A percentile compares a stretch with the other conserved stretches of the same genome.
Conservation (phyloP, 2,329 filamentous ascomycete species). For the Mariannaea sp. region DNA sequence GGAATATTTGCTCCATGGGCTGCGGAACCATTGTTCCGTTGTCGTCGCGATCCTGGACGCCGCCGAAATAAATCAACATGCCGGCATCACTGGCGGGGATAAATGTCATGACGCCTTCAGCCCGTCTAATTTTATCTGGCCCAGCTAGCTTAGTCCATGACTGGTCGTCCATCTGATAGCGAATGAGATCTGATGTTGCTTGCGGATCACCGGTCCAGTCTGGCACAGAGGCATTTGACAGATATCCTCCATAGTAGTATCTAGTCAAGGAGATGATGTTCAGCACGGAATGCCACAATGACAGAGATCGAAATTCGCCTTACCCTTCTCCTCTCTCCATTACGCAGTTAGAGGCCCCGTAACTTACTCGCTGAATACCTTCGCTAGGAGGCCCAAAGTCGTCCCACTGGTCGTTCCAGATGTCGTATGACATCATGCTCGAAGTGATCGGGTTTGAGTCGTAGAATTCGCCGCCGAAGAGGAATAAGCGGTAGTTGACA, state of each 20-base stretch:
- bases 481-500: constrained; percentile 66
- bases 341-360: constrained; percentile 58
- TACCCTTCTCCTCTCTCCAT: constrained; percentile 55
- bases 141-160: constrained; percentile 58
- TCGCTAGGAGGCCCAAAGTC: constrained; percentile 35
- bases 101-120: constrained; percentile 64
- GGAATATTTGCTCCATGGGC: constrained; percentile 56
- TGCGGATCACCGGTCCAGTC: constrained; percentile 64
- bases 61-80: constrained; percentile 67
- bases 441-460: constrained; percentile 55
- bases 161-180: constrained; percentile 60
- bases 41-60: constrained; percentile 51
- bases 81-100: constrained; percentile 64
- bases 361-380: constrained; percentile 54
- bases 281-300: no score
- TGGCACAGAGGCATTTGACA: constrained; percentile 54
- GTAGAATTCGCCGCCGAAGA: constrained; percentile 66
- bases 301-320: no score
- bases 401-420: constrained; percentile 56
- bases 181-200: constrained; percentile 56
- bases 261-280: no score
- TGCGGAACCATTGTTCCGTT: constrained; percentile 55
- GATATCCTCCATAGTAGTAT: no score
- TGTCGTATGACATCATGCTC: constrained; percentile 62
- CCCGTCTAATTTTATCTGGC: constrained; percentile 56